A percentile compares a stretch with the other conserved stretches of the same genome.
Conservation (phyloP, 345 rosid genomes). For the Eutrema japonicum region DNA sequence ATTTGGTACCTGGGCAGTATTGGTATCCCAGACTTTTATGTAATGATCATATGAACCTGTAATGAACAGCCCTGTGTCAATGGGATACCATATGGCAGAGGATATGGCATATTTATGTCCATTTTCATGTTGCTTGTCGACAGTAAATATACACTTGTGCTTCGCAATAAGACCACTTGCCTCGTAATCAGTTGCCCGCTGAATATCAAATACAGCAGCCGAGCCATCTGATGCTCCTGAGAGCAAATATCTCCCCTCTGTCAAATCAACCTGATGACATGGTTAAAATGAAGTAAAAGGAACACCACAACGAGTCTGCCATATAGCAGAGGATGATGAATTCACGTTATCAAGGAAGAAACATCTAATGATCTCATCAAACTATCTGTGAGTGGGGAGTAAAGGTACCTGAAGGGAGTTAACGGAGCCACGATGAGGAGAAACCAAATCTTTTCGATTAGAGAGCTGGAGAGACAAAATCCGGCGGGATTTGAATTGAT, state of each 20-base stretch:
- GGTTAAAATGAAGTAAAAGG: constrained; percentile 6
- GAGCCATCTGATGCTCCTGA: constrained; percentile 92
- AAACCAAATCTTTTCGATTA: constrained; percentile 76
- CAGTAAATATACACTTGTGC: constrained; percentile 66
- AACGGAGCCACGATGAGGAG: constrained; percentile 84
- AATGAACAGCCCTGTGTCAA: constrained; percentile 90
- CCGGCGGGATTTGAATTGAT: constrained; percentile 64
- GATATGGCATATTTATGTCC: constrained; percentile 82
- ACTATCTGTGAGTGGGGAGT: not conserved
- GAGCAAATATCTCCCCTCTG: constrained; percentile 82
- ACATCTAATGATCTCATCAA: not conserved
- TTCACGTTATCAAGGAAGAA: not conserved
- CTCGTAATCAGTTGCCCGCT: constrained; percentile 61
- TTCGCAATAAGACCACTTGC: constrained; percentile 74
- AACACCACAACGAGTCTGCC: not conserved
- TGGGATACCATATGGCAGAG: constrained; percentile 90
- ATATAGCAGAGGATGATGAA: constrained; percentile 9
- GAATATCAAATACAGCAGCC: constrained; percentile 76
- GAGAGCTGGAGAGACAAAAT: constrained; percentile 68
- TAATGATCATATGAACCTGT: constrained; percentile 86
- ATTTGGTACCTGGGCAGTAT: constrained; percentile 66
- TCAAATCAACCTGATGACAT: constrained; percentile 80
- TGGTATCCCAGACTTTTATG: constrained; percentile 95
- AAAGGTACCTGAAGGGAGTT: constrained; percentile 81
- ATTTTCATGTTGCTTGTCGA: constrained; percentile 76